phyloP scores from a whole-genome alignment of 257 asterid genomes.

The Cordia subcordata region DNA sequence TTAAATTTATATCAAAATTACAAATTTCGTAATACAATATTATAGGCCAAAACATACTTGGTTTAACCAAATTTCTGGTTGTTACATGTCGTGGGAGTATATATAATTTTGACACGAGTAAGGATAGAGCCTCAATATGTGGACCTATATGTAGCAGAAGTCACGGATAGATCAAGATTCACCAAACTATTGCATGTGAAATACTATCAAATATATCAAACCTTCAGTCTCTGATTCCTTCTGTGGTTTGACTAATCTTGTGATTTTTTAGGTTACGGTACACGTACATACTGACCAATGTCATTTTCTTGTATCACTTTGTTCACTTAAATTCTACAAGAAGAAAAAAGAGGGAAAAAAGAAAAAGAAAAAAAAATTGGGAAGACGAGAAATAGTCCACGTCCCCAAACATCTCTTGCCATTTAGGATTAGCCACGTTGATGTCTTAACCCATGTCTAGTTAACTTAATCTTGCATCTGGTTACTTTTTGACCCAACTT shows the following conservation, averaged over 20 bases:
- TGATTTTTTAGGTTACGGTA: not conserved
- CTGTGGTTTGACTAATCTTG: not conserved
- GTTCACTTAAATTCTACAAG: too few relatives aligned
- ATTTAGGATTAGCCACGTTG: slow-evolving; percentile 6
- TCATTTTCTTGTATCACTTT: too few relatives aligned
- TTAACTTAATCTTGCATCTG: slow-evolving; percentile 13
- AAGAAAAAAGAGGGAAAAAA: too few relatives aligned
- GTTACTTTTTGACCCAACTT: slow-evolving; percentile 11
- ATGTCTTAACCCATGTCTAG: not conserved
- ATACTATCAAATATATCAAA: too few relatives aligned
- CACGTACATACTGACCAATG: not conserved
- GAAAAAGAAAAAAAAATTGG: too few relatives aligned
- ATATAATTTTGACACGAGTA: too few relatives aligned
- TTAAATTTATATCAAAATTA: too few relatives aligned
- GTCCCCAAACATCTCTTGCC: not conserved
- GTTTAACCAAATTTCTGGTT: too few relatives aligned
- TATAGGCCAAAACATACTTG: too few relatives aligned
- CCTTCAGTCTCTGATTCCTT: not conserved
- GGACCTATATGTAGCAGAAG: not conserved
- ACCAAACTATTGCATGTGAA: not conserved
- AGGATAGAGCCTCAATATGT: too few relatives aligned
- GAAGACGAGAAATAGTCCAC: not conserved
- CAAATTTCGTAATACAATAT: too few relatives aligned
- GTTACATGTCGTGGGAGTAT: too few relatives aligned
- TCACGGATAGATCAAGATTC: not conserved